A percentile compares a stretch with the other conserved stretches of the same genome.
Conservation (phyloP, 345 rosid species). For the Carallia pectinifolia region DNA sequence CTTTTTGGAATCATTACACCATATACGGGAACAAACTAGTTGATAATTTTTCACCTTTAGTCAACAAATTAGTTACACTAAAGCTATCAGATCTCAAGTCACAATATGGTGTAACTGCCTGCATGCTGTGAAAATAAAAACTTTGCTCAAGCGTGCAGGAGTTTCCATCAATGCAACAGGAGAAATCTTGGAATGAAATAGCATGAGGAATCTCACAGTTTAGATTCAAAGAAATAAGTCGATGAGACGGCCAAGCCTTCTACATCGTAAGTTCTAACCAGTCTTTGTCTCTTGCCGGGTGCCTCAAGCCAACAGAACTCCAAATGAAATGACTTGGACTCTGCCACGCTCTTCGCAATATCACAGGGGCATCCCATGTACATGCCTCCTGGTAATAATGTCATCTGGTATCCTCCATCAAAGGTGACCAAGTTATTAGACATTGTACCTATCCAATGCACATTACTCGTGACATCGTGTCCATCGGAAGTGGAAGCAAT, state of each 20-base stretch:
- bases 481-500: conserved; percentile 39
- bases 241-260: conserved; percentile 89
- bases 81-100: too few species aligned
- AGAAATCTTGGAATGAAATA: background rate
- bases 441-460: conserved; percentile 63
- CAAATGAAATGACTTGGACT: conserved; percentile 71
- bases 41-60: too few species aligned
- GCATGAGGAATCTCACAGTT: conserved; percentile 35
- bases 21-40: too few species aligned
- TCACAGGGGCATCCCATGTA: conserved; percentile 82
- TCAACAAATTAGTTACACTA: too few species aligned
- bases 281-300: conserved; percentile 66
- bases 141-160: background rate
- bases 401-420: conserved; percentile 68
- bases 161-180: background rate
- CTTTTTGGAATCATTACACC: too few species aligned
- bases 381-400: conserved; percentile 81
- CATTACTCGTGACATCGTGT: conserved; percentile 42
- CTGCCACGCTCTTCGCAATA: conserved; percentile 61
- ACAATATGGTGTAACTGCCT: too few species aligned
- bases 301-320: conserved; percentile 88
- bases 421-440: conserved; percentile 57
- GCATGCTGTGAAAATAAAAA: too few species aligned
- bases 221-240: conserved; percentile 65
- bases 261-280: conserved; percentile 70